Evolutionary conservation across 2,329 filamentous ascomycete species (phyloP).

Genomic region (Clarireedia homoeocarpa): DNA sequence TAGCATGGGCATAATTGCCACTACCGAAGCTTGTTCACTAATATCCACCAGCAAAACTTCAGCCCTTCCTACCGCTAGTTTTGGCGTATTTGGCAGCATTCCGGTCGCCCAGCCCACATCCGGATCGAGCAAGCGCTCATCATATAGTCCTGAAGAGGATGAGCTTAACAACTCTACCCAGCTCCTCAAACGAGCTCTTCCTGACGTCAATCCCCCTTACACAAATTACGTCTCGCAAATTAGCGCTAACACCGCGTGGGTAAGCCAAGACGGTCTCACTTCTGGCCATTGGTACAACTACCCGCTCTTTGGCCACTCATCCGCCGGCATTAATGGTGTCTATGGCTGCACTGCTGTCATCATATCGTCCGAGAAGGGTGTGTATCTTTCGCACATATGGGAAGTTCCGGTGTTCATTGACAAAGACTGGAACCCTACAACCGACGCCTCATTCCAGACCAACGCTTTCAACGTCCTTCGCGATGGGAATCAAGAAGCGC

Average conservation of each 20-base stretch:
- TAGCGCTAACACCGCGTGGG: background rate
- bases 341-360: background rate
- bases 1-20: background rate
- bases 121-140: background rate
- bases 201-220: background rate
- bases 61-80: background rate
- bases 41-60: background rate
- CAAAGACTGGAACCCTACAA: background rate
- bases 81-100: background rate
- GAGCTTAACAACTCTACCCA: background rate
- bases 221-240: background rate
- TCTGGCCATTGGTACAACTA: background rate
- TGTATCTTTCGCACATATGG: background rate
- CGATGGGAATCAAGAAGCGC: background rate
- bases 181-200: background rate
- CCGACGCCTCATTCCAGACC: background rate
- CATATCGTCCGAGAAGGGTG: background rate
- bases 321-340: background rate
- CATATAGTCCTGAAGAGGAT: too few relatives aligned
- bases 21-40: background rate
- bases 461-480: background rate
- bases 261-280: background rate
- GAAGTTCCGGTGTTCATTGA: background rate
- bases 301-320: background rate
- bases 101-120: background rate